Evolutionary conservation across 176 grass and related monocot genomes (phyloP).

Genomic region (Canna indica): DNA sequence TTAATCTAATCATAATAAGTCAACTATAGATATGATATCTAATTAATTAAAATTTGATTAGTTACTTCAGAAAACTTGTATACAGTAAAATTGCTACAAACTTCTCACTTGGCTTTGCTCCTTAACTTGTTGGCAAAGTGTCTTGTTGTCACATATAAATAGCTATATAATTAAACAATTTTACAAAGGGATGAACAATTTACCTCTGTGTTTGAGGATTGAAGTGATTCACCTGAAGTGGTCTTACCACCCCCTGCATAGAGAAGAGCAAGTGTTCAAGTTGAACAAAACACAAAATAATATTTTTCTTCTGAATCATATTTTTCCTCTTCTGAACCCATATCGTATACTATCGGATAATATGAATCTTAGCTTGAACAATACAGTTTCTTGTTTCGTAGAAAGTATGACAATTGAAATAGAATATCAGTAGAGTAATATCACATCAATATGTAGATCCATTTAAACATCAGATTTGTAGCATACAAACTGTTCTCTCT

Average conservation of each 20-base stretch:
- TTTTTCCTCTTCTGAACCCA: background rate
- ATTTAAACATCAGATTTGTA: background rate
- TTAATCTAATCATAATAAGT: too few species aligned
- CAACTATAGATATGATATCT: too few species aligned
- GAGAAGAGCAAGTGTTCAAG: background rate
- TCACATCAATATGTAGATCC: background rate
- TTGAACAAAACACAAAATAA: background rate
- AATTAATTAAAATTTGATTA: too few species aligned
- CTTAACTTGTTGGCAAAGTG: too few species aligned
- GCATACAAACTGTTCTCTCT: background rate
- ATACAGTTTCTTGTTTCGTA: too few species aligned
- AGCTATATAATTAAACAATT: background rate
- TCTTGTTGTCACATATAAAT: background rate
- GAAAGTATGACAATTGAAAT: too few species aligned
- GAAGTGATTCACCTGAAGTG: background rate
- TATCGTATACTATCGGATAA: background rate
- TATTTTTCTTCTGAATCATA: too few species aligned
- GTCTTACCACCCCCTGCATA: constrained; percentile 4
- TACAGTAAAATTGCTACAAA: too few species aligned
- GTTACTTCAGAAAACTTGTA: too few species aligned
- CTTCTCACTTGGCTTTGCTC: too few species aligned
- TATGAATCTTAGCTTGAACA: background rate
- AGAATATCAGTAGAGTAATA: background rate
- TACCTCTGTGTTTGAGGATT: constrained; percentile 4
- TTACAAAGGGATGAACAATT: background rate